Conservation (phyloP, 116 monocot genomes). For the Zostera marina region DNA sequence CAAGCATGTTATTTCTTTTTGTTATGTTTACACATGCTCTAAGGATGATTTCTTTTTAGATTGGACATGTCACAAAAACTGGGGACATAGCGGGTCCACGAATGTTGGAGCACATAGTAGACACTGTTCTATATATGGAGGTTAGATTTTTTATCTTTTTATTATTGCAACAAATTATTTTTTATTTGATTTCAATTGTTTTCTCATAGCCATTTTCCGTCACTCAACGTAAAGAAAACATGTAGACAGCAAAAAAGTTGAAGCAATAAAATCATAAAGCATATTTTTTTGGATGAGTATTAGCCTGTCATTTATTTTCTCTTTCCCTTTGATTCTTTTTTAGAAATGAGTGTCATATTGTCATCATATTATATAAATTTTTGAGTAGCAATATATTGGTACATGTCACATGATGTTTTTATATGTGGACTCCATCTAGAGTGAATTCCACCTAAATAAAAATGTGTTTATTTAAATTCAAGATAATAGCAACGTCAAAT, state of each 20-base stretch:
- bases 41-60: constrained; percentile 27
- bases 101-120: constrained; percentile 89
- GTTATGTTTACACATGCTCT: neutral
- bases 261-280: neutral
- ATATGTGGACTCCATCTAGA: too few species aligned
- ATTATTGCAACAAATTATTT: neutral
- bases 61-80: constrained; percentile 94
- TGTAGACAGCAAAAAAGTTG: too few species aligned
- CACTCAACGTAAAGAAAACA: too few species aligned
- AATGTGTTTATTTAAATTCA: too few species aligned
- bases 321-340: too few species aligned
- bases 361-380: too few species aligned
- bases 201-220: too few species aligned
- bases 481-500: too few species aligned
- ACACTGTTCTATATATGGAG: constrained; percentile 96
- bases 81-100: constrained; percentile 99
- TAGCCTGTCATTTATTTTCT: neutral
- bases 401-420: too few species aligned
- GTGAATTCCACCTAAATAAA: too few species aligned
- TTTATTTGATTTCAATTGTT: neutral
- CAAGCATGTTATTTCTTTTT: neutral
- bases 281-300: neutral
- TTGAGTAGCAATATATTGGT: too few species aligned
- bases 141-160: constrained; percentile 15
- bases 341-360: too few species aligned